Base-by-base conservation (phyloP, 345 rosid genomes). In the Linum lewisii region DNA sequence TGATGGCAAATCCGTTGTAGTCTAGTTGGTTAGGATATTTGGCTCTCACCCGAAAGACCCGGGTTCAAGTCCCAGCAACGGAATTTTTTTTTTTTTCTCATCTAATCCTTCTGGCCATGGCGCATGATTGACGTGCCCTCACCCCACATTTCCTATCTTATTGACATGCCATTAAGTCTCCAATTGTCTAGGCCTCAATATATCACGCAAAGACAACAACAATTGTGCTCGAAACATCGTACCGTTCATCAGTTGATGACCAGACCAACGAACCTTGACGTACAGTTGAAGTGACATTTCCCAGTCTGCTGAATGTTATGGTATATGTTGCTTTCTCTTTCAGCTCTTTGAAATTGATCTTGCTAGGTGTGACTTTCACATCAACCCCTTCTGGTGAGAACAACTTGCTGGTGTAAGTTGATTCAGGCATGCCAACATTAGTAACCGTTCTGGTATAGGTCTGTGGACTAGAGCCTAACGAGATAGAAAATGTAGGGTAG, bases 1-100 rank as follows among this genome's bases (percentile, higher is more conserved):
- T n/a, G n/a, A n/a, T n/a, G n/a, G 32, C 32, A 38, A 38, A 38
- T 83, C 84, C 79, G 80, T 77, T 80, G 90, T 84, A 80, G 90
- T 82, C 83, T 80, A 80, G 83, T 72, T 25, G 90, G 90, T 81
- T 20, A 78, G 87, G 87, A 75, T 84, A 76, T 66, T 79, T 73
- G 83, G 82, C 83, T 79, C 84, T 84, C 89, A 81, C 84, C 82
- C 79, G 72, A 44, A 64, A 44, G 69, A 61, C 59, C 63, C 60
- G 74, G 74, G 81, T 77, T 77, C 81, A 58, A 79, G n/a, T 73
- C 73, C 77, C 75, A 70, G 72, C 74, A 69, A 65, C 74, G 78
- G 76, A 74, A 74, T 0, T 11, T 19, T 29, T 29, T 29, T 1
- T 29, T 29, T 29, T 29, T 29, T 29, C 7, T 0, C 1, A 29